Conservation (phyloP, 768 basidiomycete genomes). For the Amyloporia xantha region DNA sequence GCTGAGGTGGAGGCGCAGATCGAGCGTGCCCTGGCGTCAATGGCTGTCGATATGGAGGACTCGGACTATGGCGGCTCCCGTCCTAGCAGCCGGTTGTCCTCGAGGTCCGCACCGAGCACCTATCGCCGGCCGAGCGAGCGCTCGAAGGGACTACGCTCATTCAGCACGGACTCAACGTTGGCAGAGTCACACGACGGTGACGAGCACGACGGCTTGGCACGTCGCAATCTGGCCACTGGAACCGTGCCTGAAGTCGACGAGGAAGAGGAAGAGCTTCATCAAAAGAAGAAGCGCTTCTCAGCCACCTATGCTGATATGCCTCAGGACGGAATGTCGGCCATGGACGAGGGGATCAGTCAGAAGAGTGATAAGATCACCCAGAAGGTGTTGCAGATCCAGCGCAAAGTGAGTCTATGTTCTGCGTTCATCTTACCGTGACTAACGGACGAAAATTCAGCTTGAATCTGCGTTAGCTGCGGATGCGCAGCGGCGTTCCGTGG, state of each 20-base stretch:
- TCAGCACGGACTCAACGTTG: slow-evolving; percentile 76
- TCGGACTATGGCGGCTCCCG: slow-evolving; percentile 72
- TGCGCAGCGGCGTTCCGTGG: slow-evolving; percentile 37
- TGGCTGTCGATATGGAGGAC: slow-evolving; percentile 75
- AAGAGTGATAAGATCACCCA: slow-evolving; percentile 84
- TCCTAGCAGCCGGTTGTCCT: slow-evolving; percentile 62
- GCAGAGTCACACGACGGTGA: slow-evolving; percentile 56
- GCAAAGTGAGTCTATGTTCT: slow-evolving; percentile 55
- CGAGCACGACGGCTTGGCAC: slow-evolving; percentile 24
- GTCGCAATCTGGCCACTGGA: slow-evolving; percentile 39
- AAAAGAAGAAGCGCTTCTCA: slow-evolving; percentile 75
- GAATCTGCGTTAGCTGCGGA: slow-evolving; percentile 69
- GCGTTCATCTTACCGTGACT: neutral
- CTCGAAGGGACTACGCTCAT: slow-evolving; percentile 51
- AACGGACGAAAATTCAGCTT: slow-evolving; percentile 37
- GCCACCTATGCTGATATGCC: slow-evolving; percentile 54
- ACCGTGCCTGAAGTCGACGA: slow-evolving; percentile 55
- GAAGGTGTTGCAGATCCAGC: slow-evolving; percentile 84
- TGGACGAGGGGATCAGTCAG: slow-evolving; percentile 78
- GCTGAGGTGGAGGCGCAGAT: slow-evolving; percentile 93
- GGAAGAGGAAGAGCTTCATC: slow-evolving; percentile 37
- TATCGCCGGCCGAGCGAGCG: slow-evolving; percentile 48
- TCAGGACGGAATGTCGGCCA: slow-evolving; percentile 80
- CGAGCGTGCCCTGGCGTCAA: slow-evolving; percentile 76
- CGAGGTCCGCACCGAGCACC: slow-evolving; percentile 45